Evolutionary conservation across 2,329 filamentous ascomycete species (phyloP), one percentile per base, ranked within the genome.

Genomic region (Dactylonectria macrodidyma): DNA sequence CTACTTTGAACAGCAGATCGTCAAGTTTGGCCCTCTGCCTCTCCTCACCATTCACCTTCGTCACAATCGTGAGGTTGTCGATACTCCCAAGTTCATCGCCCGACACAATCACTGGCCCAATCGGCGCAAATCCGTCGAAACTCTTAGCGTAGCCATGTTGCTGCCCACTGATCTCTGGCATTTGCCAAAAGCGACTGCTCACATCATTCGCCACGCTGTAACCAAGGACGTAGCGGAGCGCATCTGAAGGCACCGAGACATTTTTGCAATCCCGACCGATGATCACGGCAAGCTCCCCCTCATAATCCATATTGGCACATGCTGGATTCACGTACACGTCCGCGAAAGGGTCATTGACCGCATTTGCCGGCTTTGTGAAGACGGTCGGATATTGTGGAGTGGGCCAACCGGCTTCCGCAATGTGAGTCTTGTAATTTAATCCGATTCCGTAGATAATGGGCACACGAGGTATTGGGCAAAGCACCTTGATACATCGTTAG

Each of bases 131-230:
- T 8, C 61, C 61, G 41, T 63, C 61, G 14, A 63, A 63, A 8
- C 61, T 63, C 30, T 63, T 63, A 1, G 61, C 52, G 44, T 63
- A 63, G 16, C 61, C 61, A n/a, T 63, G 61, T 12, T 63, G 61
- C 5, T 63, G 52, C 9, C 61, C 61, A n/a, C 61, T 63, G 16
- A 51, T 58, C 3, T 48, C 61, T 2, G 61, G 61, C 11, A 41
- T 11, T 41, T 63, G 61, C 61, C 61, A 63, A 12, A 50, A 52
- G 2, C 61, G 61, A 12, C 61, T 58, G 24, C 61, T 63, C 6
- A 63, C 61, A 24, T 63, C 61, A 22, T 63, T 63, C 9, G 52
- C 52, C 12, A 44, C 61, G 2, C 41, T 26, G 22, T 63, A 63
- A 2, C 61, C 61, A 11, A 63, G 34, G 12, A 63, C 54, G 14